Evolutionary conservation across 306 rosid genomes (phyloP).

Genomic region (Alnus rubra): DNA sequence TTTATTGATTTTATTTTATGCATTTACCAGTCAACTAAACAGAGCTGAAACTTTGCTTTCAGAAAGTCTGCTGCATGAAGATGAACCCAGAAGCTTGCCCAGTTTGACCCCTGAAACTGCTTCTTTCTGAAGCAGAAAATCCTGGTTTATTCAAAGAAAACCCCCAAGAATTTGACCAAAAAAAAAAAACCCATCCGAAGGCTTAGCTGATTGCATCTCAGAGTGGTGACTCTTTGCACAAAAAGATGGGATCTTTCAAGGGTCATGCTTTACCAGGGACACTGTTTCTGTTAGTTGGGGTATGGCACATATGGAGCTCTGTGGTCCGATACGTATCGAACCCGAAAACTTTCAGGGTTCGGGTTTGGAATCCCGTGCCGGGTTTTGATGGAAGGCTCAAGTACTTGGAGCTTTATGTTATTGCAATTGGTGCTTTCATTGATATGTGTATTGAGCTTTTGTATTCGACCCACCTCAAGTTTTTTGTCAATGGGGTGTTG

Average conservation of each 20-base stretch:
- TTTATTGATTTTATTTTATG: too few relatives aligned
- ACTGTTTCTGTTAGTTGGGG: constrained; percentile 78
- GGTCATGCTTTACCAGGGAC: constrained; percentile 97
- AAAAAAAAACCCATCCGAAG: background rate
- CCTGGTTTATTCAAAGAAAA: constrained; percentile 18
- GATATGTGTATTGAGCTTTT: constrained; percentile 89
- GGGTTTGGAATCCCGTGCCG: constrained; percentile 75
- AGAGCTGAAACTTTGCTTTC: background rate
- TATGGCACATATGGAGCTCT: constrained; percentile 89
- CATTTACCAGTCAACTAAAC: background rate
- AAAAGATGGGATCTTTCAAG: constrained; percentile 86
- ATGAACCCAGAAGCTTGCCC: constrained; percentile 5
- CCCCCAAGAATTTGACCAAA: background rate
- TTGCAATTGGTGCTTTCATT: constrained; percentile 73
- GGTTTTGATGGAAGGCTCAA: constrained; percentile 82
- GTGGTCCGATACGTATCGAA: constrained; percentile 56
- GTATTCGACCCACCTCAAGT: constrained; percentile 87
- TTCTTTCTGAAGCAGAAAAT: constrained; percentile 21
- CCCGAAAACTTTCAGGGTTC: constrained; percentile 57
- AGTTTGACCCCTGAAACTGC: background rate
- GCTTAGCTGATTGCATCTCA: constrained; percentile 19
- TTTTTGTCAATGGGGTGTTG: constrained; percentile 66
- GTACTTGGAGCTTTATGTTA: constrained; percentile 79
- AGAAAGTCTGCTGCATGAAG: background rate
- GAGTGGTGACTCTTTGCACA: constrained; percentile 1